A percentile compares a stretch with the other conserved stretches of the same genome.
Evolutionary conservation across 1,284 basidiomycete species (phyloP).

Genomic region (Hemileia vastatrix): DNA sequence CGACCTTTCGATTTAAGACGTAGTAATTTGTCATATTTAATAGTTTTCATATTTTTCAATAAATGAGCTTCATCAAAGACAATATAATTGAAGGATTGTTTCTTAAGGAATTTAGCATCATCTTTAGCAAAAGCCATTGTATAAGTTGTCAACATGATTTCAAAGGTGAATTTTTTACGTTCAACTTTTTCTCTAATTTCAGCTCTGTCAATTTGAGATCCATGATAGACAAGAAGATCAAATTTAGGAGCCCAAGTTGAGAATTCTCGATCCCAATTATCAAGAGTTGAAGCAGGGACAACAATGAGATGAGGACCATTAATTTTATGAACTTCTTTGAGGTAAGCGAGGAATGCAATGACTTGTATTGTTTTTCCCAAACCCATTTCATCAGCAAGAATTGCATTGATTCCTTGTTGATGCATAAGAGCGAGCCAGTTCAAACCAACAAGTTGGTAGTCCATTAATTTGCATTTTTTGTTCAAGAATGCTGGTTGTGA

Average conservation of each 20-base stretch:
- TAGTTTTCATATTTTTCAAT: slow-evolving; percentile 54
- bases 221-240: slow-evolving; percentile 52
- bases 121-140: slow-evolving; percentile 57
- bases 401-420: slow-evolving; percentile 56
- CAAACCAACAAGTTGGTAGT: slow-evolving; percentile 50
- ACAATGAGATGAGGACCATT: slow-evolving; percentile 54
- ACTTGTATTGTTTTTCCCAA: slow-evolving; percentile 58
- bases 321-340: slow-evolving; percentile 50
- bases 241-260: slow-evolving; percentile 57
- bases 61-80: slow-evolving; percentile 57
- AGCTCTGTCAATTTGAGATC: slow-evolving; percentile 49
- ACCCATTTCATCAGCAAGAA: slow-evolving; percentile 58
- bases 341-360: slow-evolving; percentile 54
- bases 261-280: slow-evolving; percentile 53
- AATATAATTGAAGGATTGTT: slow-evolving; percentile 52
- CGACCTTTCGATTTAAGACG: slow-evolving; percentile 51
- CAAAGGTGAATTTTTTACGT: slow-evolving; percentile 36
- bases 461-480: slow-evolving; percentile 35
- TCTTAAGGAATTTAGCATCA: slow-evolving; percentile 54
- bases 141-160: slow-evolving; percentile 56
- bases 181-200: slow-evolving; percentile 55
- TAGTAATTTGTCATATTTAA: slow-evolving; percentile 48
- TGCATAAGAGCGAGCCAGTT: slow-evolving; percentile 54
- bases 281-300: slow-evolving; percentile 56
- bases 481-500: slow-evolving; percentile 66